Base-by-base conservation (phyloP, 768 basidiomycete species). In the Mycena galericulata region DNA sequence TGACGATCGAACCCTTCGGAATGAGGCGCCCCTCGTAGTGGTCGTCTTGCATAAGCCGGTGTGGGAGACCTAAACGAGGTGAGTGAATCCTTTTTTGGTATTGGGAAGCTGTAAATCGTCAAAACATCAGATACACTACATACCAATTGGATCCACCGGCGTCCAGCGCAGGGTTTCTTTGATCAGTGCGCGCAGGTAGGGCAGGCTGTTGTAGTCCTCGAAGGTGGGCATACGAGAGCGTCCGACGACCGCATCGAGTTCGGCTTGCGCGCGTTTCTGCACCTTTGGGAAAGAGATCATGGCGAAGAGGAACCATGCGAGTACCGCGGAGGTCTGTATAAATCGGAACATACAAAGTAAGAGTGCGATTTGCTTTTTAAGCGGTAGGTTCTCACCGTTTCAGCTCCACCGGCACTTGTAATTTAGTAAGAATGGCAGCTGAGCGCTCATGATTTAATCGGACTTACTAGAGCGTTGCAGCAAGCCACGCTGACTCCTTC, bases 21-120 rank as follows among this genome's bases (percentile, higher is more conserved):
- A 80, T 74, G 51, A 71, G 69, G 65, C 73, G 69, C 0, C 78
- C 79, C n/a, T 77, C 68, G 51, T 80, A 80, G 59, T 59, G 73
- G 40, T 80, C 79, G 50, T 80, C 78, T 62, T 75, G 41, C 2
- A 70, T 77, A 27, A 77, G 74, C 12, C 63, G 65, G 24, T 76
- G 77, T 8, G 62, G 54, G 20, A 64, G 27, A 24, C 79, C 77
- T 65, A 45, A 74, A 76, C n/a, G 3, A 69, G 68, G 1, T 27
- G 9, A 14, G 17, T n/a, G n/a, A n/a, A n/a, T n/a, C n/a, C n/a
- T n/a, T n/a, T n/a, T n/a, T n/a, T n/a, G n/a, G n/a, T n/a, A n/a
- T n/a, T n/a, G n/a, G n/a, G n/a, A n/a, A n/a, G n/a, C n/a, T n/a
- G n/a, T n/a, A n/a, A n/a, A n/a, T n/a, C n/a, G 15, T 68, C 36